Evolutionary conservation across 345 rosid species (phyloP).

Genomic region (Euphorbia tirucalli): DNA sequence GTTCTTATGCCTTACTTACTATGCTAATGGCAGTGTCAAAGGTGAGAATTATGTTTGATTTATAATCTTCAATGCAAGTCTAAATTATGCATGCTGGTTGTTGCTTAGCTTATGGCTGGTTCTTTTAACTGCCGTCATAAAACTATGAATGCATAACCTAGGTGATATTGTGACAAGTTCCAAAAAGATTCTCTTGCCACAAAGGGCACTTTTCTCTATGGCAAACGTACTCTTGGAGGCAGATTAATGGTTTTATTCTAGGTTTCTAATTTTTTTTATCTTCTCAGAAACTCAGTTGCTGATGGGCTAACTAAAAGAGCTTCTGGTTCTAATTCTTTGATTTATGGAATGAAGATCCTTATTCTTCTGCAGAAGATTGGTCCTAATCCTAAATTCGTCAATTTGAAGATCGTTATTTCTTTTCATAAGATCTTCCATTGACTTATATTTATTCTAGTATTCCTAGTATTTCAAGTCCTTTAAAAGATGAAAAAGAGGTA

Average conservation of each 20-base stretch:
- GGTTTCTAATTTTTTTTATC: neutral
- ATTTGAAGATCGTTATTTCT: neutral
- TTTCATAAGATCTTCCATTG: neutral
- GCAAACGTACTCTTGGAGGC: neutral
- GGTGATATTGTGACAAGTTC: neutral
- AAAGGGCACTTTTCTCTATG: neutral
- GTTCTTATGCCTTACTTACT: conserved; percentile 88
- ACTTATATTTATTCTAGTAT: neutral
- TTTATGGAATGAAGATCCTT: neutral
- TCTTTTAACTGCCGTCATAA: neutral
- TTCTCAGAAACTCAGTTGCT: neutral
- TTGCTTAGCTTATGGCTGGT: neutral
- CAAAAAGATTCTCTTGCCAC: neutral
- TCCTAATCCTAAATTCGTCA: neutral
- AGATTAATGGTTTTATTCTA: neutral
- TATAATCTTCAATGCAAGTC: neutral
- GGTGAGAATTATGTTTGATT: conserved; percentile 34
- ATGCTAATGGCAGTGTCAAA: conserved; percentile 84
- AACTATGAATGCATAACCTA: neutral
- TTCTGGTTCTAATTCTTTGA: neutral
- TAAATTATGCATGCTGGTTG: neutral
- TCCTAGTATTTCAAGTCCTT: conserved; percentile 1
- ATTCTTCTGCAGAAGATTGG: neutral
- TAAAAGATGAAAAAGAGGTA: neutral
- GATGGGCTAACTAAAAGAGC: neutral